These are phyloP conservation scores for Termitomyces sp. DNA, from an alignment of 768 basidiomycete genomes.

Conservation along the genomic window DNA sequence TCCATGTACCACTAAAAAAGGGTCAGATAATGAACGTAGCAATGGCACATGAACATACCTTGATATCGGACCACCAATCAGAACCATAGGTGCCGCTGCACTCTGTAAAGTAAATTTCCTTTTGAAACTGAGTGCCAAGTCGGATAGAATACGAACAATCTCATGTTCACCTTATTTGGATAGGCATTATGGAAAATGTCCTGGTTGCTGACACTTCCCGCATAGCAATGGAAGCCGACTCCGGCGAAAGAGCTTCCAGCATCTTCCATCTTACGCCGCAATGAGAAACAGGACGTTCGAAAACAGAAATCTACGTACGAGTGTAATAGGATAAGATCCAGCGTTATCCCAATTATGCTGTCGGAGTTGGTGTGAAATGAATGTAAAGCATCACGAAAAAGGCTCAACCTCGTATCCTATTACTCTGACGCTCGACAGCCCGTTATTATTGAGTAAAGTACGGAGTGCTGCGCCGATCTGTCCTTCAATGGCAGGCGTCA, in stretches of 20 bases:
- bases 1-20: conserved; percentile 23
- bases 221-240: conserved; percentile 73
- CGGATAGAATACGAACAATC: background rate
- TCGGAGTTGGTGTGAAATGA: conserved; percentile 6
- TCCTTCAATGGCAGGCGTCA: conserved; percentile 55
- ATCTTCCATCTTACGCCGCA: conserved; percentile 42
- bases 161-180: conserved; percentile 15
- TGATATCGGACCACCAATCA: conserved; percentile 82
- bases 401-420: conserved; percentile 41
- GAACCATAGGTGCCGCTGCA: conserved; percentile 63
- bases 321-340: conserved; percentile 56
- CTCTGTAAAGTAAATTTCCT: conserved; percentile 55
- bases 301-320: conserved; percentile 20
- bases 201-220: conserved; percentile 20
- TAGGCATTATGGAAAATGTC: conserved; percentile 19
- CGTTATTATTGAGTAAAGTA: conserved; percentile 58
- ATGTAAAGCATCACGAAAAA: background rate
- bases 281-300: background rate
- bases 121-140: background rate
- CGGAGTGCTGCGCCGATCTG: conserved; percentile 55
- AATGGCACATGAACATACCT: conserved; percentile 35
- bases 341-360: conserved; percentile 73
- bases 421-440: conserved; percentile 55
- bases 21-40: background rate
- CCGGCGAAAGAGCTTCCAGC: conserved; percentile 56